Percentiles rank a stretch among this genome's conserved stretches.
Conservation (phyloP, 2,329 filamentous ascomycete species). For the Hypoxylon sp. region DNA sequence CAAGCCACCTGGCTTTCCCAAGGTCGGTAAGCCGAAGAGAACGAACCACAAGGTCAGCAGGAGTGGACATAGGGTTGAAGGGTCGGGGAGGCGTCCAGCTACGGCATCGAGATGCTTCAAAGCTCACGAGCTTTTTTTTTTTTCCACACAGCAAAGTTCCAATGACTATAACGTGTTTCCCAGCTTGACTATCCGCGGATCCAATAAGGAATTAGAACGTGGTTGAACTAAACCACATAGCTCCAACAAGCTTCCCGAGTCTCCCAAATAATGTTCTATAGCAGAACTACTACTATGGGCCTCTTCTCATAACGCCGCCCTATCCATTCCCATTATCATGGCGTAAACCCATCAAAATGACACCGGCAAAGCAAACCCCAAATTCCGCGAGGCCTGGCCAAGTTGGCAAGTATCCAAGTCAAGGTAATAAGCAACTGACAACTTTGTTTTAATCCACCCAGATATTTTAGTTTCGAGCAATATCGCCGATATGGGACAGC, state of each 20-base stretch:
- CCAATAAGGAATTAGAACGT: slow-evolving; percentile 52
- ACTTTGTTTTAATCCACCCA: slow-evolving; percentile 26
- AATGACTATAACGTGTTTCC: slow-evolving; percentile 41
- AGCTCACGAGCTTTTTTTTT: slow-evolving; percentile 44
- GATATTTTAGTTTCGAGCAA: slow-evolving; percentile 15
- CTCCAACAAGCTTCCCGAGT: slow-evolving; percentile 30
- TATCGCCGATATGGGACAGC: slow-evolving; percentile 23
- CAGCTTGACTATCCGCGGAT: slow-evolving; percentile 43
- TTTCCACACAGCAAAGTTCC: slow-evolving; percentile 34
- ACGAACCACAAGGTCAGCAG: slow-evolving; percentile 35
- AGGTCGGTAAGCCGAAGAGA: slow-evolving; percentile 42
- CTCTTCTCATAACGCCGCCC: slow-evolving; percentile 27
- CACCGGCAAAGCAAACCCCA: slow-evolving; percentile 7
- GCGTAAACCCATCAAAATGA: slow-evolving; percentile 24
- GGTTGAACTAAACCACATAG: slow-evolving; percentile 46
- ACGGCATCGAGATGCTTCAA: slow-evolving; percentile 44
- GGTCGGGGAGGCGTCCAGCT: slow-evolving; percentile 33
- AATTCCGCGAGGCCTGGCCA: slow-evolving; percentile 14
- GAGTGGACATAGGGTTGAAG: slow-evolving; percentile 38
- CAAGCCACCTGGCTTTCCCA: slow-evolving; percentile 31
- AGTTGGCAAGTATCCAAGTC: slow-evolving; percentile 12
- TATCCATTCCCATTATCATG: slow-evolving; percentile 15
- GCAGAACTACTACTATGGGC: slow-evolving; percentile 23
- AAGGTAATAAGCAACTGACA: slow-evolving; percentile 15
- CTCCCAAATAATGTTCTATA: slow-evolving; percentile 18